Conservation (phyloP, 2,329 filamentous ascomycete species). For the Beauveria sp. region DNA sequence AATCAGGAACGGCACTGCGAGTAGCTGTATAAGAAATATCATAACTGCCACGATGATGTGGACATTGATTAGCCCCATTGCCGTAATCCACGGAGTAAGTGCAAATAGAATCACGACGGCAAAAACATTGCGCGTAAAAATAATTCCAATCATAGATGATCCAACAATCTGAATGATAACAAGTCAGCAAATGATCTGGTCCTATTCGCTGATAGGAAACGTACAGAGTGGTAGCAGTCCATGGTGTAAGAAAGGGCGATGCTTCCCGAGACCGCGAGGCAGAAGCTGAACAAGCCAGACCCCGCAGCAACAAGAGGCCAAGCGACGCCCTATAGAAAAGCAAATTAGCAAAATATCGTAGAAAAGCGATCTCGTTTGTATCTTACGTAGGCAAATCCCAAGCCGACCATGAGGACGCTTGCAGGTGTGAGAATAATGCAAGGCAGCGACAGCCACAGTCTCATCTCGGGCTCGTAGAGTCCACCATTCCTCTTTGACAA, state of each 20-base stretch:
- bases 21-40: conserved; percentile 17
- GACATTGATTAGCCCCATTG: conserved; percentile 24
- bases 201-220: neutral
- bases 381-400: conserved; percentile 4
- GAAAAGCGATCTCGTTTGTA: neutral
- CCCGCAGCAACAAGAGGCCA: conserved; percentile 7
- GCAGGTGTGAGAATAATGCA: neutral
- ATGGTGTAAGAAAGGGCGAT: conserved; percentile 10
- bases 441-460: conserved; percentile 25
- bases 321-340: neutral
- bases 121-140: conserved; percentile 25
- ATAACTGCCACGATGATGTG: conserved; percentile 20
- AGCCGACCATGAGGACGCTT: neutral
- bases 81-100: conserved; percentile 23
- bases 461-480: conserved; percentile 36
- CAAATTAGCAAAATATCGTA: neutral
- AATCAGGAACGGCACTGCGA: conserved; percentile 23
- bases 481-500: conserved; percentile 29
- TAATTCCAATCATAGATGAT: conserved; percentile 23
- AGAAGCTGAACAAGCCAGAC: conserved; percentile 6
- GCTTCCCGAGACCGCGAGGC: neutral
- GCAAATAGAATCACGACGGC: conserved; percentile 23
- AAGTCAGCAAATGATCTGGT: neutral
- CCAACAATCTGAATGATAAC: conserved; percentile 1
- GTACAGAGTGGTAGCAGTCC: conserved; percentile 9